Evolutionary conservation across 2,329 filamentous ascomycete species (phyloP).

Genomic region (Fusarium transvaalense): DNA sequence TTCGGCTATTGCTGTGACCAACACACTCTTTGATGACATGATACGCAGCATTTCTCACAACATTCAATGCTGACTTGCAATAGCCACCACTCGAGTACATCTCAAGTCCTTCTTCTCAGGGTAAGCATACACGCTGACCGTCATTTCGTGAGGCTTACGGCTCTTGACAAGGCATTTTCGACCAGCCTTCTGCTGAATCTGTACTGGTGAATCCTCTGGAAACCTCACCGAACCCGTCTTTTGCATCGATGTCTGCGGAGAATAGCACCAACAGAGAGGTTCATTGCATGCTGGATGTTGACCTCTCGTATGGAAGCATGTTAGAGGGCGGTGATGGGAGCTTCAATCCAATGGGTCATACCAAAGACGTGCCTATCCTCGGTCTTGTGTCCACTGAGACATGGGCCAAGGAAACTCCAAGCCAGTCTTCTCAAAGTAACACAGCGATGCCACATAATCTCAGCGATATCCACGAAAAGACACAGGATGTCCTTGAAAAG

Average conservation of each 20-base stretch:
- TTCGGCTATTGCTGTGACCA: background rate
- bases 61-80: background rate
- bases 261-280: background rate
- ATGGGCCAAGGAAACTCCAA: background rate
- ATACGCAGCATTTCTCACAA: background rate
- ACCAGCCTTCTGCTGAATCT: background rate
- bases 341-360: background rate
- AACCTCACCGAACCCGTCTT: background rate
- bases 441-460: background rate
- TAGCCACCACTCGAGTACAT: background rate
- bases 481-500: fast-evolving
- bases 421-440: background rate
- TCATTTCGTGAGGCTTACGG: background rate
- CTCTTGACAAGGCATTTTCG: background rate
- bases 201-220: fast-evolving
- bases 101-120: background rate
- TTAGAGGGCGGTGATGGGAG: background rate
- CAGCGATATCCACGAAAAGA: background rate
- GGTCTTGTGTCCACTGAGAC: background rate
- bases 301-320: background rate
- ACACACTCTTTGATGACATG: background rate
- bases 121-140: background rate
- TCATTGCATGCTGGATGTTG: background rate
- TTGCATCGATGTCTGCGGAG: background rate
- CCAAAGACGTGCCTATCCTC: background rate